A percentile compares a stretch with the other conserved stretches of the same genome.
Conservation (phyloP, 305 asterid genomes). For the Fraxinus paxiana region DNA sequence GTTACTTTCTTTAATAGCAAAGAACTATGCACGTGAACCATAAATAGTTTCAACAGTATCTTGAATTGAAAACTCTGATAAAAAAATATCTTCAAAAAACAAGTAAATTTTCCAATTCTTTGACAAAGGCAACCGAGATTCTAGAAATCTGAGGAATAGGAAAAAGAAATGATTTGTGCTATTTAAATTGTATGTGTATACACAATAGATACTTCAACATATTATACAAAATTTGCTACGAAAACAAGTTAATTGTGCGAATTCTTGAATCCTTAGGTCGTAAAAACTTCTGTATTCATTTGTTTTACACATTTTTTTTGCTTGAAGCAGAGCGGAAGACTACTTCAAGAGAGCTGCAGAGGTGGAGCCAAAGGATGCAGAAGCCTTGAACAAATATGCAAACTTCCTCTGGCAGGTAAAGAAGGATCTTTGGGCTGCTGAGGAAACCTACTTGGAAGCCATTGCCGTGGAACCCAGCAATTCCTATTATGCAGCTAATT, state of each 20-base stretch:
- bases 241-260: neutral
- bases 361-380: constrained; percentile 85
- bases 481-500: constrained; percentile 67
- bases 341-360: constrained; percentile 71
- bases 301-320: neutral
- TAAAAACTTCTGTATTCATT: neutral
- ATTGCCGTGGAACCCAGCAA: constrained; percentile 69
- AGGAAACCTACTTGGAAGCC: constrained; percentile 74
- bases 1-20: constrained; percentile 16
- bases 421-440: constrained; percentile 83
- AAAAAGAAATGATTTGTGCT: neutral
- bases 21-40: constrained; percentile 28
- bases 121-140: constrained; percentile 24
- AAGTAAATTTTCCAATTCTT: constrained; percentile 23
- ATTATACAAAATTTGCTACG: neutral
- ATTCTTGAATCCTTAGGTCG: neutral
- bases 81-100: constrained; percentile 28
- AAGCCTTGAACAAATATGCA: constrained; percentile 81
- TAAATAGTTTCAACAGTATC: constrained; percentile 23
- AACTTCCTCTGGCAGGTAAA: constrained; percentile 70
- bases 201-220: neutral
- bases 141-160: neutral
- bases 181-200: neutral
- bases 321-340: constrained; percentile 71
- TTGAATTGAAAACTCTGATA: constrained; percentile 16